Conservation (phyloP, 2,329 filamentous ascomycete genomes). For the Onygenales sp. region DNA sequence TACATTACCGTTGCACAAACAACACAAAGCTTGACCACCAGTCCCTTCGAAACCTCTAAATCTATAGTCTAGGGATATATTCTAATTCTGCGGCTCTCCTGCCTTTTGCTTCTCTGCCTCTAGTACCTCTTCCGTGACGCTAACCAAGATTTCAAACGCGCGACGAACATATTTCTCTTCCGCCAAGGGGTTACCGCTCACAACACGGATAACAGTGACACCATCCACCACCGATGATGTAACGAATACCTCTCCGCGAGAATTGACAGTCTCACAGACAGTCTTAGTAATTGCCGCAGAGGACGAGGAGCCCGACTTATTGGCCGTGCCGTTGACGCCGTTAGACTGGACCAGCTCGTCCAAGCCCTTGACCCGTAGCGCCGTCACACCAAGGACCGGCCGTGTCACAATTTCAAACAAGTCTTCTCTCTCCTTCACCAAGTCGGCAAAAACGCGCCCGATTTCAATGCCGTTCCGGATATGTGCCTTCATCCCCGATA, state of each 20-base stretch:
- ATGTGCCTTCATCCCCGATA: constrained; percentile 64
- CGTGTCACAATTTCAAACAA: constrained; percentile 67
- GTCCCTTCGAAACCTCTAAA: too few relatives aligned
- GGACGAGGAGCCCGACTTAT: constrained; percentile 28
- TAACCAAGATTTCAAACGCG: constrained; percentile 66
- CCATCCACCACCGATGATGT: constrained; percentile 67
- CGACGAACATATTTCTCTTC: constrained; percentile 63
- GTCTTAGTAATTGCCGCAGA: constrained; percentile 61
- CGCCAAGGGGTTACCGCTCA: constrained; percentile 60
- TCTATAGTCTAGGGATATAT: not conserved
- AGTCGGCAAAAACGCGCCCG: constrained; percentile 59
- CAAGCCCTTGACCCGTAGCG: constrained; percentile 53
- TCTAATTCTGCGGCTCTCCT: not conserved
- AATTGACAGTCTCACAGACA: constrained; percentile 67
- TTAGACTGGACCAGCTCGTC: constrained; percentile 21
- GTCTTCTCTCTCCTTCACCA: constrained; percentile 52
- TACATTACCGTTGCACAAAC: too few relatives aligned
- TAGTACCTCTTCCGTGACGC: constrained; percentile 48
- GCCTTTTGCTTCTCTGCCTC: not conserved
- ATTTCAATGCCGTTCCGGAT: constrained; percentile 59
- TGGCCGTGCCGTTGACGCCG: constrained; percentile 18
- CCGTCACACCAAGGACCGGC: constrained; percentile 69
- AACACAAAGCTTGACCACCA: too few relatives aligned
- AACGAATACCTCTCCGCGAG: constrained; percentile 67
- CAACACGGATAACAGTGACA: constrained; percentile 69